Evolutionary conservation across 768 basidiomycete species (phyloP), one percentile per base, ranked within the genome.

Genomic region (Aureoboletus auriporus): DNA sequence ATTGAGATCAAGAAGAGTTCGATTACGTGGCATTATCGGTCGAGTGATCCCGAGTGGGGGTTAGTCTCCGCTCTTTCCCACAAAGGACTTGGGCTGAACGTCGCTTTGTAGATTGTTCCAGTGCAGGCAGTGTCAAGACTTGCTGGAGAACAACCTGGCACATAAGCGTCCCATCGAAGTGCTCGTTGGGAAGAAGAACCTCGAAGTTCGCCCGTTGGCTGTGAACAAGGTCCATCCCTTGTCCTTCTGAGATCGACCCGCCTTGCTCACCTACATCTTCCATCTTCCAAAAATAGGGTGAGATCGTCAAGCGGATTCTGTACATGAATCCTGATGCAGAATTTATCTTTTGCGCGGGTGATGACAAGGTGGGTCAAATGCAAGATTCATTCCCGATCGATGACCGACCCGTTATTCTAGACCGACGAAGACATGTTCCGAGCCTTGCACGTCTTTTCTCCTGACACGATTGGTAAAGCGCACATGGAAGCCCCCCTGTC

Each of bases 371-470:
- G 51, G 31, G 45, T 26, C 9, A 9, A 33, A 33, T 33, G 3
- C 1, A 31, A 2, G 26, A 8, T 5, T 0, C 10, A 3, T 46
- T 26, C 28, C 9, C 28, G 12, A 5, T 8, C 6, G 16, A 14
- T 10, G 27, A 4, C 13, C 5, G 13, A 23, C 11, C 8, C 2
- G 5, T 16, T 14, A 20, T n/a, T 16, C 26, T 29, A 88, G 89
- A 94, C 94, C 41, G 93, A 97, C 73, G 95, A 99, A 72, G 95
- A 99, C 73, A 99, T 99, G 95, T 97, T 97, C 87, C 86, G 93
- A 55, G 78, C 91, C 0, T 75, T 95, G 1, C 76, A 81, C 20
- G 73, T 85, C 53, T 87, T 88, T 71, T 70, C 71, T 0, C 57
- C 73, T 1, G 34, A 59, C 12, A 33, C 41, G 1, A 65, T 59